phyloP scores from a whole-genome alignment of 2,329 filamentous ascomycete species.

The Aspergillus japonicus region DNA sequence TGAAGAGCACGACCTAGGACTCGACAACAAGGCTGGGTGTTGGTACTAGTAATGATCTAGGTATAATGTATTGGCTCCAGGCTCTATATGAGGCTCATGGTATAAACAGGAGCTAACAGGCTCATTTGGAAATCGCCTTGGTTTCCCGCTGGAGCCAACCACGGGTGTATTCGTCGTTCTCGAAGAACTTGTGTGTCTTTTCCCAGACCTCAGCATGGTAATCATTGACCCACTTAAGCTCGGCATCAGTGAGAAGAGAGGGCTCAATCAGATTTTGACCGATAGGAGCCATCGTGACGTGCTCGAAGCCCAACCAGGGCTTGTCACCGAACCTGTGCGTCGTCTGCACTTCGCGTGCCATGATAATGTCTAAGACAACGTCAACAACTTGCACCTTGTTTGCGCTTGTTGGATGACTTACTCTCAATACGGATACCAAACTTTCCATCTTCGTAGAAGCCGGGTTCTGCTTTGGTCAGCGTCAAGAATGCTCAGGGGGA shows the following conservation, averaged over 20 bases:
- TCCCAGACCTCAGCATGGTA: constrained; percentile 79
- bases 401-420: constrained; percentile 28
- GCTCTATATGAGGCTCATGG: not conserved
- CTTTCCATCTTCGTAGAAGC: constrained; percentile 92
- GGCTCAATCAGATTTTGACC: constrained; percentile 84
- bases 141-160: constrained; percentile 88
- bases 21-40: not conserved
- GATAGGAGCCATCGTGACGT: constrained; percentile 95
- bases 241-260: constrained; percentile 66
- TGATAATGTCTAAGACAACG: constrained; percentile 64
- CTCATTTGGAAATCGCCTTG: constrained; percentile 55
- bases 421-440: constrained; percentile 96
- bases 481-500: not conserved
- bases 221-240: constrained; percentile 83
- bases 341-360: constrained; percentile 86
- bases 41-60: not conserved
- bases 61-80: constrained; percentile 1
- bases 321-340: constrained; percentile 88
- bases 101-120: not conserved
- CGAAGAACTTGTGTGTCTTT: constrained; percentile 77
- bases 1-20: not conserved
- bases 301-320: constrained; percentile 90
- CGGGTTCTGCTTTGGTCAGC: constrained; percentile 62
- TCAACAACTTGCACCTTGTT: constrained; percentile 1
- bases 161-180: constrained; percentile 67